Conservation (phyloP, 2,329 filamentous ascomycete genomes). For the Hypoxylon sp. region DNA sequence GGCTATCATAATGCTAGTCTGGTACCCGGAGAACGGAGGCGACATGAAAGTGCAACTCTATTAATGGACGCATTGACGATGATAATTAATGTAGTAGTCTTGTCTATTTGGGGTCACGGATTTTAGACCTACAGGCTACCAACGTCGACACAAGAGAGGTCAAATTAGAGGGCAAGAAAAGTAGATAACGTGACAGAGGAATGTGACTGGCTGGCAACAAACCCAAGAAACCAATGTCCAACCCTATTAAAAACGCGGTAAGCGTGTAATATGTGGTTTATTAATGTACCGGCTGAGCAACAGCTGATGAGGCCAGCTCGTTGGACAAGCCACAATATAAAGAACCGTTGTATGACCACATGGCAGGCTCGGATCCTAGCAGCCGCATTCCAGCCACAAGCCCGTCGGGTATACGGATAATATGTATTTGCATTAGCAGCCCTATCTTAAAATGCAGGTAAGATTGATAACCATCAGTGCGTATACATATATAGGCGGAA, state of each 20-base stretch:
- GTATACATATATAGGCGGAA: constrained; percentile 17
- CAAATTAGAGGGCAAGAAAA: constrained; percentile 37
- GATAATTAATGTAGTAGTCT: constrained; percentile 41
- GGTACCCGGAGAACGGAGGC: constrained; percentile 41
- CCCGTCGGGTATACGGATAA: constrained; percentile 32
- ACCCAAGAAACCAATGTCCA: constrained; percentile 33
- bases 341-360: constrained; percentile 47
- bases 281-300: constrained; percentile 37
- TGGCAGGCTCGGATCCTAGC: constrained; percentile 38
- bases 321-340: constrained; percentile 46
- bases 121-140: constrained; percentile 35
- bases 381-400: constrained; percentile 46
- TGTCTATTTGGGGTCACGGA: constrained; percentile 31
- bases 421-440: constrained; percentile 40
- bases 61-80: constrained; percentile 44
- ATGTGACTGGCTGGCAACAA: constrained; percentile 34
- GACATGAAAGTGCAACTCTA: constrained; percentile 46
- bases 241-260: constrained; percentile 41
- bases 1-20: constrained; percentile 43
- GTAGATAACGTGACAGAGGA: constrained; percentile 33
- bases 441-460: constrained; percentile 34
- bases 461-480: constrained; percentile 13
- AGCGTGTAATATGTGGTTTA: constrained; percentile 41
- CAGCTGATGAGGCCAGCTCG: constrained; percentile 23
- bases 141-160: constrained; percentile 35